Conservation (phyloP, 768 basidiomycete genomes). For the Suillus decipiens region DNA sequence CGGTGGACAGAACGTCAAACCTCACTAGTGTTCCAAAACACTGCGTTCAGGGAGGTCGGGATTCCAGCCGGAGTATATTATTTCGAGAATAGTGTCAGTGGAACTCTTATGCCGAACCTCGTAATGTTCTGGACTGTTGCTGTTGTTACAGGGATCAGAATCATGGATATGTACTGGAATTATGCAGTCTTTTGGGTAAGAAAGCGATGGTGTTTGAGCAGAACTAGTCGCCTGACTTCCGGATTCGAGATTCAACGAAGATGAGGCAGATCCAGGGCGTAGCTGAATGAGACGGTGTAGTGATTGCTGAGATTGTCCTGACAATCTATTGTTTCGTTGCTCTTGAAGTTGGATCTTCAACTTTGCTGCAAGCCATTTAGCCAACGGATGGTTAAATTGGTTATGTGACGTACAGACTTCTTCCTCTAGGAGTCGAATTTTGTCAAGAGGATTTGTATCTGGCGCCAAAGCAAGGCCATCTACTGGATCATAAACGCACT, state of each 20-base stretch:
- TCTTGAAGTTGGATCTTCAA: constrained; percentile 66
- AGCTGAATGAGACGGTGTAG: constrained; percentile 16
- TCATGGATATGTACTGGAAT: constrained; percentile 38
- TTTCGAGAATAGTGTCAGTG: constrained; percentile 59
- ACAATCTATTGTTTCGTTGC: constrained; percentile 46
- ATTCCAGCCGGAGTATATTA: constrained; percentile 82
- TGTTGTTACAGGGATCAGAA: constrained; percentile 43
- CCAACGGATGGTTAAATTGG: constrained; percentile 14
- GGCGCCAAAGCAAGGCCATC: constrained; percentile 78
- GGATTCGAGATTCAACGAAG: constrained; percentile 19
- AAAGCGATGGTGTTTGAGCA: constrained; percentile 13
- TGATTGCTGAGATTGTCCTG: constrained; percentile 19
- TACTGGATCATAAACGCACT: constrained; percentile 84
- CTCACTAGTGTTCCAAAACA: constrained; percentile 75
- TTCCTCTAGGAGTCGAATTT: constrained; percentile 74
- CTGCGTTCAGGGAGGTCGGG: constrained; percentile 79
- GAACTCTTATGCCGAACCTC: constrained; percentile 39
- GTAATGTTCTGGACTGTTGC: constrained; percentile 52
- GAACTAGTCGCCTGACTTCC: constrained; percentile 16
- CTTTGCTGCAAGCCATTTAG: constrained; percentile 44
- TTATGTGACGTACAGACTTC: constrained; percentile 60
- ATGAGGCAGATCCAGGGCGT: constrained; percentile 24
- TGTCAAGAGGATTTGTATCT: constrained; percentile 77
- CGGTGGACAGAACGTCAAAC: not conserved
- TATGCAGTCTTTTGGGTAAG: constrained; percentile 12